Base-by-base conservation (phyloP, 768 basidiomycete genomes). In the Pleurotus tuoliensis region DNA sequence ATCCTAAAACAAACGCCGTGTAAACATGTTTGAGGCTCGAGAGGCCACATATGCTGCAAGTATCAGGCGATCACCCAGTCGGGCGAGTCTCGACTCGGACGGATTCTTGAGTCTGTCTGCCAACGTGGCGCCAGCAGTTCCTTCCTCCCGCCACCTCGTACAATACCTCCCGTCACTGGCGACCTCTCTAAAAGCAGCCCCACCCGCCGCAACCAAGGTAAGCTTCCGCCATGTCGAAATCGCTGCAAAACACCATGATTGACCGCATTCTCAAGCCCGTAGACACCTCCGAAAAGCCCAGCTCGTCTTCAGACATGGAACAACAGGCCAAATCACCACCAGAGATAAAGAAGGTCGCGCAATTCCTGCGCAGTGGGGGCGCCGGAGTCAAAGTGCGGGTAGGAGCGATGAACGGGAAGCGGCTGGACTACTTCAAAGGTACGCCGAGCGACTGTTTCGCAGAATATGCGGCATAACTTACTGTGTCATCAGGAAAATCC, bases 371-470 rank as follows among this genome's bases (percentile, higher is more conserved):
- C 45, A 87, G 90, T 61, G 87, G 89, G 63, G 87, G 86, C 64
- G 80, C 92, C 12, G 92, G 92, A 2, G 84, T 98, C 64, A 98
- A 97, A 76, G 82, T 87, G 54, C 82, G 92, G 61, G 87, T 89
- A 8, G 97, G 97, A 18, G 89, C 94, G 7, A 74, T 98, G 65
- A 92, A 92, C 63, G 96, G 96, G 20, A 97, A 96, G 72, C 87
- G 96, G 37, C 74, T 95, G 51, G 96, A 98, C 71, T 99, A 98
- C 74, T 99, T 98, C 80, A 99, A 94, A 78, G 97, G 96, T 94
- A 51, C 62, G 80, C 66, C 16, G 22, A 34, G 20, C 46, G 34
- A 7, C 24, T 24, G 41, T 25, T 15, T 44, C 38, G 18, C n/a
- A 40, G 12, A 27, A 27, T 15, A n/a, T 6, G 18, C 3, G 11